Evolutionary conservation across 805 yeast species (phyloP), one percentile per base, ranked within the genome.

Genomic region (Zygoascus bituminiphila): DNA sequence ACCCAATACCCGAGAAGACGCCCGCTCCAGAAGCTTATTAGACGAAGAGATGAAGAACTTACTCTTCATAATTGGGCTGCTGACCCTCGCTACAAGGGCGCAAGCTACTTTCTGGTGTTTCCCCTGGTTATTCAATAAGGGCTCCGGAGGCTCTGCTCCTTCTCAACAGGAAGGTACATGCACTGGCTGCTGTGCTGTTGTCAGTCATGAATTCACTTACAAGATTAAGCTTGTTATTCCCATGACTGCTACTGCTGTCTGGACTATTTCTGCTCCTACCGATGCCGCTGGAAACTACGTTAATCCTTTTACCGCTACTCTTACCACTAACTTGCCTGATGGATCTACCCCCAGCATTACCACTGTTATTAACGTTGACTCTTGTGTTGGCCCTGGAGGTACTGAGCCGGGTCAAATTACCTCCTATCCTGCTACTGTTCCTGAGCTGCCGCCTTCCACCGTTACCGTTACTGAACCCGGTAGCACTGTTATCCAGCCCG

Each of bases 291-390:
- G 58, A 20, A 47, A 45, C 15, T 48, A 52, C 22, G 42, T 46
- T 15, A 54, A 48, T 29, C 51, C 54, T 8, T 54, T 55, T 45
- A 45, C 53, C 19, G 58, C 55, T 2, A 51, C 58, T 38, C 38
- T 57, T 25, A 51, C 61, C 6, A 60, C 63, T 1, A 64, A 73
- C 0, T 62, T 80, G 14, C 70, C 72, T 20, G 74, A 78, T 36
- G 82, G 49, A 4, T 84, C 79, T 47, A 63, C 80, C 2, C 69
- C 78, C 24, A 48, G 59, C 5, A 40, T 54, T 25, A 54, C 61
- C 15, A 51, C 60, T 24, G 57, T 51, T 20, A 51, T 61, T 9
- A 53, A 52, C 24, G 54, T 50, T 15, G 58, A 46, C 26, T 50
- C 54, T n/a, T 55, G 57, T 4, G 24, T 19, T 19, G 26, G 23